Base-by-base conservation (phyloP, 495 filamentous ascomycete species). In the Tuber brumale region DNA sequence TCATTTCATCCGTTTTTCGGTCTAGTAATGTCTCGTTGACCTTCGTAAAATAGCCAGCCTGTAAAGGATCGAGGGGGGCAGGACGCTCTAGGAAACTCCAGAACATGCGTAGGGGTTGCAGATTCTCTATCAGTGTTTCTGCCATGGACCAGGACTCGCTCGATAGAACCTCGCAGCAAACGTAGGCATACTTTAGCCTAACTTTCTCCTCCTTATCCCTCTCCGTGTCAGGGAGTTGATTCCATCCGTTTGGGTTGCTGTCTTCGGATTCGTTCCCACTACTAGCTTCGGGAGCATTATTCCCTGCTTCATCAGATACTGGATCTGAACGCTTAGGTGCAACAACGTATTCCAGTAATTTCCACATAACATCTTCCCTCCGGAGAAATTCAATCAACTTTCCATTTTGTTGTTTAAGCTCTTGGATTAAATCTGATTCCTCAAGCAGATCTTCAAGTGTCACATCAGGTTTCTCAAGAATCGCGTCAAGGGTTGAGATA, bases 31-130 rank as follows among this genome's bases (percentile, higher is more conserved):
- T 91, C 84, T 99, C 95, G 85, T 97, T 98, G 79, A 99, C 93
- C 83, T 98, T 99, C 23, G 95, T 98, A 83, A 99, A 99, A 80
- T 98, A 98, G 78, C 94, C 94, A 9, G 95, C 95, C 85, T 97
- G 94, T 3, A 97, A 86, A 39, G 94, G 91, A 83, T 98, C 95
- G 72, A 99, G 87, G 23, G 94, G 93, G 31, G 93, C 85, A 7
- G 91, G 86, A 35, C 90, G 88, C 80, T 92, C 92, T 72, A 98
- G 83, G 84, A 97, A 99, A 21, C 90, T 86, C 95, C 95, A 99
- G 85, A 98, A 97, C 74, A 91, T 87, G 73, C 90, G 90, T 76
- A 99, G 82, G 70, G 92, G 87, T 12, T 88, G 85, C 18, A 89
- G 90, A 84, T 93, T 93, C 78, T 94, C 92, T 89, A 98, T 92